Base-by-base conservation (phyloP, 495 filamentous ascomycete species). In the Cairneyella variabilis region DNA sequence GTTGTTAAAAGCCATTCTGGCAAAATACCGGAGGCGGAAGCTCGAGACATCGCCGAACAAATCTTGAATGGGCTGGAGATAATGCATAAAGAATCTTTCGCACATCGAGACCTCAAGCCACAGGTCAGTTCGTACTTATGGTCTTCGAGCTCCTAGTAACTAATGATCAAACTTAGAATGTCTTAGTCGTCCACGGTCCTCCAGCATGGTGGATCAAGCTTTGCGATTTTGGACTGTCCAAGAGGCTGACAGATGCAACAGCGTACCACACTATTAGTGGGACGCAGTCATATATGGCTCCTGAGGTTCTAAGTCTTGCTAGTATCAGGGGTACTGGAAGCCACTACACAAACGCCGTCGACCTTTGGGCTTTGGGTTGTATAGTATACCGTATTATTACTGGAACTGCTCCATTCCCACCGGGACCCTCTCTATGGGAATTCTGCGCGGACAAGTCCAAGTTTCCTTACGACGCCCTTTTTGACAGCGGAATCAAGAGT, bases 101-200 rank as follows among this genome's bases (percentile, higher is more conserved):
- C 55, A 5, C 66, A 70, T 50, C 45, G 58, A 10, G 62, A 71
- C 40, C 37, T 69, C 3, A 65, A 55, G 17, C 52, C 52, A 10
- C 21, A 49, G 43, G 52, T 52, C 25, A 41, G 25, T n/a, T 12
- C 20, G 11, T n/a, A n/a, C n/a, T n/a, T n/a, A n/a, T n/a, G n/a
- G n/a, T n/a, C n/a, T n/a, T n/a, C n/a, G n/a, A n/a, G n/a, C n/a
- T n/a, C n/a, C n/a, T n/a, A n/a, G n/a, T n/a, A n/a, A n/a, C n/a
- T n/a, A n/a, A n/a, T n/a, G n/a, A n/a, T n/a, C n/a, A 14, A 16
- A 11, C 36, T 25, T 18, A 23, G 48, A 51, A 51, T 11, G n/a
- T 52, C 14, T 28, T 51, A 2, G 22, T 52, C 1, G 25, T 39
- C 1, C n/a, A 40, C 5, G 28, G 30, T 9, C 34, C 43, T 6